Percentiles rank a stretch among this genome's conserved stretches.
Evolutionary conservation across 345 rosid genomes (phyloP).

Genomic region (Heritiera fomes): DNA sequence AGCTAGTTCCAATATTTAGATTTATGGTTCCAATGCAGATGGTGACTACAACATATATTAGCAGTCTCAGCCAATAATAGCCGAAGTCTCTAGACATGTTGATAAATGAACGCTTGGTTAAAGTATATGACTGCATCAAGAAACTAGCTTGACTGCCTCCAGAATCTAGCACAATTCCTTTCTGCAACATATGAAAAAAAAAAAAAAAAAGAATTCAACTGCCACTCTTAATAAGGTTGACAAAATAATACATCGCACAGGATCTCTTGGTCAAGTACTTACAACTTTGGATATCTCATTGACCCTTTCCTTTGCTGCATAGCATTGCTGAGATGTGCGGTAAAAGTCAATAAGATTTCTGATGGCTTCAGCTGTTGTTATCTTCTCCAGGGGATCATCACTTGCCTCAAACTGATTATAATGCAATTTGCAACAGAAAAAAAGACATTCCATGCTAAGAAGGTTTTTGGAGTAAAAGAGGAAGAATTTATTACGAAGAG

Average conservation of each 20-base stretch:
- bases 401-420: slow-evolving; percentile 56
- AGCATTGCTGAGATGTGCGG: slow-evolving; percentile 60
- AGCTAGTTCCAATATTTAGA: slow-evolving; percentile 77
- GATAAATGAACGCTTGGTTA: slow-evolving; percentile 80
- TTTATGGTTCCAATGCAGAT: slow-evolving; percentile 93
- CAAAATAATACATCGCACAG: background rate
- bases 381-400: slow-evolving; percentile 84
- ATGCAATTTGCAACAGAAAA: slow-evolving; percentile 6
- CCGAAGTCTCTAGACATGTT: slow-evolving; percentile 98
- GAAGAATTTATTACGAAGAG: too few relatives aligned
- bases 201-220: background rate
- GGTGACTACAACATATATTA: slow-evolving; percentile 74
- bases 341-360: slow-evolving; percentile 59
- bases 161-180: slow-evolving; percentile 82
- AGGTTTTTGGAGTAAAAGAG: background rate
- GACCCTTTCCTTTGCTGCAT: slow-evolving; percentile 62
- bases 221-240: background rate
- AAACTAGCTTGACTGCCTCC: slow-evolving; percentile 98
- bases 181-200: slow-evolving; percentile 42
- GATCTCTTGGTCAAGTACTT: slow-evolving; percentile 32
- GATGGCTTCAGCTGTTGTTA: slow-evolving; percentile 82
- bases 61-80: slow-evolving; percentile 93
- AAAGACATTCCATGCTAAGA: background rate
- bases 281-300: slow-evolving; percentile 86
- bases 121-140: slow-evolving; percentile 74